Conservation (phyloP, 2,329 filamentous ascomycete species). For the Colletotrichum endophyticum region DNA sequence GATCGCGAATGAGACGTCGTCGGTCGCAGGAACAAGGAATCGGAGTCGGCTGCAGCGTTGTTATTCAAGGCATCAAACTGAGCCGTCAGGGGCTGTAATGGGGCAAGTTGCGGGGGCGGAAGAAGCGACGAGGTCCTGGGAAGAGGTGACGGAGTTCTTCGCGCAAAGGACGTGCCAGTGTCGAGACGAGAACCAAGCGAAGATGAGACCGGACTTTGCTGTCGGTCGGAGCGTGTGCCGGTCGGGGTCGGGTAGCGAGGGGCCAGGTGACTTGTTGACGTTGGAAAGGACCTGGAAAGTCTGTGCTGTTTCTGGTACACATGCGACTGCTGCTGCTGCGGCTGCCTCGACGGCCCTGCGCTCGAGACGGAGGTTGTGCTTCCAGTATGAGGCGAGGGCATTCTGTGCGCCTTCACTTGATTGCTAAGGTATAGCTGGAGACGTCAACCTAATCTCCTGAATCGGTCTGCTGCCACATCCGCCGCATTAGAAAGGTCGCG, state of each 20-base stretch:
- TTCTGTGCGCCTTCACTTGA: conserved; percentile 5
- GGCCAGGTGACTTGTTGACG: background rate
- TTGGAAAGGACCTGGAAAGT: conserved; percentile 6
- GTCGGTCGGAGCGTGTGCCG: conserved; percentile 3
- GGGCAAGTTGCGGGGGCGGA: background rate
- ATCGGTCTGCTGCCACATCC: background rate
- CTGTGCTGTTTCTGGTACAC: conserved; percentile 9
- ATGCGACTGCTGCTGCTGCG: background rate
- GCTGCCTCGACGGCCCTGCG: background rate
- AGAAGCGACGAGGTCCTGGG: conserved; percentile 7
- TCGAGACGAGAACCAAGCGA: conserved; percentile 14
- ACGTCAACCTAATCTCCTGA: background rate
- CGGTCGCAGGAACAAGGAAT: background rate
- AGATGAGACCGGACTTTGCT: conserved; percentile 12
- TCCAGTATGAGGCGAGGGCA: background rate
- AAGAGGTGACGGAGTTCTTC: background rate
- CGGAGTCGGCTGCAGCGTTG: background rate
- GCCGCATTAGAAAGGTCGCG: background rate
- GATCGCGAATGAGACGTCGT: conserved; percentile 33
- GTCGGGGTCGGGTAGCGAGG: background rate
- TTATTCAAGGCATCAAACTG: background rate
- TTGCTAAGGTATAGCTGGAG: background rate
- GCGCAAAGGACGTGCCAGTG: background rate
- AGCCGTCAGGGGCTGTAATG: background rate
- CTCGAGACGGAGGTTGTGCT: background rate